Evolutionary conservation across 257 asterid species (phyloP).

Genomic region (Galeopsis tetrahit): DNA sequence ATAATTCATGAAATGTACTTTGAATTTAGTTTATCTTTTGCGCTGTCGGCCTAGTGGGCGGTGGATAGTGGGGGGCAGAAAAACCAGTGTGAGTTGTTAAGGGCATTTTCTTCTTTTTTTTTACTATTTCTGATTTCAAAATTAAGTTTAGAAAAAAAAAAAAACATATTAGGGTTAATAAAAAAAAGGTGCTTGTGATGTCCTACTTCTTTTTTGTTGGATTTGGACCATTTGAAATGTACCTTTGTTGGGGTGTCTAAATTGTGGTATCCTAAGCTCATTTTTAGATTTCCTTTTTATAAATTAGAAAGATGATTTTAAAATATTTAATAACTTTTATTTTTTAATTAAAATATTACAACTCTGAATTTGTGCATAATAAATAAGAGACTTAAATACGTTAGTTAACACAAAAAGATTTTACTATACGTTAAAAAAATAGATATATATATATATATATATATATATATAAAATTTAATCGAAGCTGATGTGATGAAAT

Average conservation of each 20-base stretch:
- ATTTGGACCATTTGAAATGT: constrained; percentile 13
- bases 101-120: constrained; percentile 2
- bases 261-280: constrained; percentile 14
- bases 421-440: no score
- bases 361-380: no score
- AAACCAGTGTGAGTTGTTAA: constrained; percentile 16
- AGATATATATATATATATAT: no score
- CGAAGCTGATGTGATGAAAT: no score
- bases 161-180: background rate
- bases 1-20: background rate
- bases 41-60: constrained; percentile 25
- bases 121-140: background rate
- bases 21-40: background rate
- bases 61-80: constrained; percentile 35
- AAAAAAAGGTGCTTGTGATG: background rate
- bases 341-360: no score
- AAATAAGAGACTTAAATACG: no score
- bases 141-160: background rate
- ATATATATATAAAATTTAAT: no score
- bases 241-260: background rate
- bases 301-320: background rate
- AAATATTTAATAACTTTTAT: background rate
- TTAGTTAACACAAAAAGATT: no score
- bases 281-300: background rate
- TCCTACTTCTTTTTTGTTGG: background rate